A percentile compares a stretch with the other conserved stretches of the same genome.
Conservation (phyloP, 1,284 basidiomycete species). For the Papiliotrema fonsecae region DNA sequence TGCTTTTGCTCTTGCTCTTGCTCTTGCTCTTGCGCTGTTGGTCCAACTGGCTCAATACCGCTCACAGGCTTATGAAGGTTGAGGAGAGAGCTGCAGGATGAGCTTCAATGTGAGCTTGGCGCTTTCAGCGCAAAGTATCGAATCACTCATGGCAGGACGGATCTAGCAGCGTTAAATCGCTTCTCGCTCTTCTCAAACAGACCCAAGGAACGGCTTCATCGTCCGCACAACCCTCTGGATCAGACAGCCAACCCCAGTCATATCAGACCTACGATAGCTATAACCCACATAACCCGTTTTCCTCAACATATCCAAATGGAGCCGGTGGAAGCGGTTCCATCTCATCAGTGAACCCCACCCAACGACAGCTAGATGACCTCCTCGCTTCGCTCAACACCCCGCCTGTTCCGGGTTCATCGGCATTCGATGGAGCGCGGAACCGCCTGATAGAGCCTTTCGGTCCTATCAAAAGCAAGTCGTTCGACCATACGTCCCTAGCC, state of each 20-base stretch:
- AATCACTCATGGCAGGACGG: neutral
- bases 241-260: too few relatives aligned
- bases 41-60: too few relatives aligned
- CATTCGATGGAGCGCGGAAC: conserved; percentile 7
- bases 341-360: conserved; percentile 15
- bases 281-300: neutral
- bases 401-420: conserved; percentile 4
- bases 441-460: conserved; percentile 38
- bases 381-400: conserved; percentile 21
- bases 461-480: conserved; percentile 17
- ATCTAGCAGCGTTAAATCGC: conserved; percentile 30
- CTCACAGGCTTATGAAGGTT: too few relatives aligned
- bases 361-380: conserved; percentile 29
- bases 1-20: too few relatives aligned
- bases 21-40: too few relatives aligned
- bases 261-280: too few relatives aligned
- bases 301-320: neutral
- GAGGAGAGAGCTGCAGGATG: too few relatives aligned
- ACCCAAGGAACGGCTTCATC: conserved; percentile 21
- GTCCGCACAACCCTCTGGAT: neutral
- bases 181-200: conserved; percentile 34
- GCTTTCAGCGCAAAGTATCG: too few relatives aligned
- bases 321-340: too few relatives aligned
- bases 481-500: neutral
- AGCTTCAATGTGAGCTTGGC: too few relatives aligned